These are phyloP conservation scores for Saturnispora ahearnii DNA, from an alignment of 805 yeast genomes.

Conservation along the genomic window DNA sequence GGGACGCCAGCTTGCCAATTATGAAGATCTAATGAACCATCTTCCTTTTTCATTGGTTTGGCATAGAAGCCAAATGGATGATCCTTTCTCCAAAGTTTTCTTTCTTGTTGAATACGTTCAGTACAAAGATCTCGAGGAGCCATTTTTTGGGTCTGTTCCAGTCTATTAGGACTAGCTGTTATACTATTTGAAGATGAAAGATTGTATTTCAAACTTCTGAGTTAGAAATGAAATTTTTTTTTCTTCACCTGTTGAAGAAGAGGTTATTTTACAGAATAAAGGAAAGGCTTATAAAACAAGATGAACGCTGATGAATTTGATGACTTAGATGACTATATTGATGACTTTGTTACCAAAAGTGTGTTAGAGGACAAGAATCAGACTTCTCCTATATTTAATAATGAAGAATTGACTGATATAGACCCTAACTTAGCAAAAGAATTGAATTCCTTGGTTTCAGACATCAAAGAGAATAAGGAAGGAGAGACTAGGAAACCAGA, in stretches of 20 bases:
- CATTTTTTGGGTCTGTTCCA: not conserved
- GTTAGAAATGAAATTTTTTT: not conserved
- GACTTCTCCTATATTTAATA: slow-evolving; percentile 12
- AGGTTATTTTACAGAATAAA: not conserved
- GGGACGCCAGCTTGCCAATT: slow-evolving; percentile 95
- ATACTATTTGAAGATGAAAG: not conserved
- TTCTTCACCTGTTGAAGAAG: not conserved
- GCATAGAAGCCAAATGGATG: slow-evolving; percentile 98
- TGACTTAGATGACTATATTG: slow-evolving; percentile 76
- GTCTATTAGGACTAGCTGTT: not conserved
- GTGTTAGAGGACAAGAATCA: slow-evolving; percentile 55
- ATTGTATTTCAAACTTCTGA: not conserved
- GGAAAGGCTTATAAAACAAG: not conserved
- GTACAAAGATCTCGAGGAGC: slow-evolving; percentile 40
- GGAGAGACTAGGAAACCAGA: not conserved
- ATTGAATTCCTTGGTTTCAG: slow-evolving; percentile 11
- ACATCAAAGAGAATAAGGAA: not conserved
- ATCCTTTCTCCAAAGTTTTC: slow-evolving; percentile 96
- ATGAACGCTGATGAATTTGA: slow-evolving; percentile 54
- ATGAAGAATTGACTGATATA: not conserved
- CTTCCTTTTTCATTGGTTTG: slow-evolving; percentile 69
- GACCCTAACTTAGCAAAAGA: slow-evolving; percentile 12
- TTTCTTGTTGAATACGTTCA: slow-evolving; percentile 84
- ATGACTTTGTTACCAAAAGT: slow-evolving; percentile 71
- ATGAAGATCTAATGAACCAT: slow-evolving; percentile 78